Base-by-base conservation (phyloP, 2,329 filamentous ascomycete species). In the Exserohilum rostratum region DNA sequence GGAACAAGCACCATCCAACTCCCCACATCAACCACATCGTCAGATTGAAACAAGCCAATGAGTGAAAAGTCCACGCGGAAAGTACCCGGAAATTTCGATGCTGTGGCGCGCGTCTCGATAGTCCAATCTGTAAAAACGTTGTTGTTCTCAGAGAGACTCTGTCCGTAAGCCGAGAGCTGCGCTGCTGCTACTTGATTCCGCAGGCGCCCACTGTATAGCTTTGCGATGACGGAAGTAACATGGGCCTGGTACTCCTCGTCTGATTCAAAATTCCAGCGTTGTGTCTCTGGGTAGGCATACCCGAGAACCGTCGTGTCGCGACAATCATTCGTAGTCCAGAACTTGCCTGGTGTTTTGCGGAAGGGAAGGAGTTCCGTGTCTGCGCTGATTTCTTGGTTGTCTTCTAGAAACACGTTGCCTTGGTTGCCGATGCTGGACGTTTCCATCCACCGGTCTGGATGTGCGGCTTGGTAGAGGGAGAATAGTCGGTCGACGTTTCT, bases 401-500 rank as follows among this genome's bases (percentile, higher is more conserved):
- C 54, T 6, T 78, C 65, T 50, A 85, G 82, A 18, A 66, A 69
- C 1, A 71, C 67, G n/a, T 67, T 75, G 5, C 64, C 62, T 7
- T 37, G 50, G 2, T 43, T 52, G n/a, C 50, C 53, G 11, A 77
- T 70, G 9, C 46, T 56, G 3, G 56, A 55, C 0, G 87, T 81
- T 20, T 80, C 75, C 10, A 91, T 82, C 76, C 85, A 91, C 7
- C 81, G 81, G n/a, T 84, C 77, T 0, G 89, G 89, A 57, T 93
- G 83, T 5, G 92, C 74, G 1, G 82, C 79, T 76, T 93, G 90
- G 87, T 89, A 95, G 61, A 96, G 81, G 33, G 89, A 85, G 73
- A 92, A 90, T 4, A 72, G 50, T 12, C 73, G 69, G 48, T 76
- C 73, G 31, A 74, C 66, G 35, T 75, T 74, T 58, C 71, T 58